These are phyloP conservation scores for Irpex lacteus DNA, from an alignment of 1,284 basidiomycete species.

Conservation along the genomic window DNA sequence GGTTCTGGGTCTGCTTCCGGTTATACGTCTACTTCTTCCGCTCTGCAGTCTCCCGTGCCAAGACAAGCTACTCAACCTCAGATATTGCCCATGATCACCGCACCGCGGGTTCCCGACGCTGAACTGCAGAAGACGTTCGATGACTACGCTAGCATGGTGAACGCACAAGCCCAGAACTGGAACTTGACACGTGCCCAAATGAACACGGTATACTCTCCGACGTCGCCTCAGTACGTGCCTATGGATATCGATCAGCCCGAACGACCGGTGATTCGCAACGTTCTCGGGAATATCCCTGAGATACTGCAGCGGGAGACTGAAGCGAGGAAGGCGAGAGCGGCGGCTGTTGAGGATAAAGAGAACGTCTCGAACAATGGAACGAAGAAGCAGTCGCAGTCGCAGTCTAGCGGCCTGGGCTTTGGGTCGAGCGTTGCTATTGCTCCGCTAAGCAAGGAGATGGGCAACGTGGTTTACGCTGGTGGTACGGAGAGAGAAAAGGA, in stretches of 20 bases:
- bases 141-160: slow-evolving; percentile 42
- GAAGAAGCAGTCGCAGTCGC: slow-evolving; percentile 5
- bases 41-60: slow-evolving; percentile 23
- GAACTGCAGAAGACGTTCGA: slow-evolving; percentile 42
- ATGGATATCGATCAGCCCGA: not conserved
- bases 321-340: not conserved
- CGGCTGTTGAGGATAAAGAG: slow-evolving; percentile 43
- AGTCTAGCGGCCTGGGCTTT: slow-evolving; percentile 39
- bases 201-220: not conserved
- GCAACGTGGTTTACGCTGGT: slow-evolving; percentile 41
- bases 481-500: slow-evolving; percentile 28
- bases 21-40: not conserved
- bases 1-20: not conserved
- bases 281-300: not conserved
- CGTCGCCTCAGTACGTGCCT: not conserved
- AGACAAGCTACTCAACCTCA: slow-evolving; percentile 16
- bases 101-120: slow-evolving; percentile 39
- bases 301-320: not conserved
- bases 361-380: slow-evolving; percentile 31
- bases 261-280: not conserved
- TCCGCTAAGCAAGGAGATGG: slow-evolving; percentile 42
- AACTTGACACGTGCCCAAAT: slow-evolving; percentile 12
- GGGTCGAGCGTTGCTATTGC: slow-evolving; percentile 32
- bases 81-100: slow-evolving; percentile 28
- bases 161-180: slow-evolving; percentile 32